phyloP scores from a whole-genome alignment of 169 alveolate species.

The Cryptosporidium muris region DNA sequence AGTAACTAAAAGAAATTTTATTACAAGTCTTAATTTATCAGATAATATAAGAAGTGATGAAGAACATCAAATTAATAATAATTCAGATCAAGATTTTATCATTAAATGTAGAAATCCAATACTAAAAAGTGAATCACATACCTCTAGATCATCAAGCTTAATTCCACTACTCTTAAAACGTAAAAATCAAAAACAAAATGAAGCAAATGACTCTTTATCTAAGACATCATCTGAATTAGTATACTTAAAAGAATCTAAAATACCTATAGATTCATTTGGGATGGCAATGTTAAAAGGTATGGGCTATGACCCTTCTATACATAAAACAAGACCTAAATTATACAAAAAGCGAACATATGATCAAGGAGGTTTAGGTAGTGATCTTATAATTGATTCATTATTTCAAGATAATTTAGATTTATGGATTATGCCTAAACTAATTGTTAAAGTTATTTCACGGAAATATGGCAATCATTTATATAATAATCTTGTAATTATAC shows the following conservation, averaged over 20 bases:
- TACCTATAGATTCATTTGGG: constrained; percentile 49
- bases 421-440: too few relatives aligned
- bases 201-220: neutral
- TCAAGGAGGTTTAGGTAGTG: constrained; percentile 51
- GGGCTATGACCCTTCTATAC: constrained; percentile 55
- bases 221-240: too few relatives aligned
- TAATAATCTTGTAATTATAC: too few relatives aligned
- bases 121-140: neutral
- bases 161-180: neutral
- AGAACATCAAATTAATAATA: neutral
- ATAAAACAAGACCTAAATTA: constrained; percentile 41
- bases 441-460: too few relatives aligned
- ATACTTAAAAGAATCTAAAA: neutral
- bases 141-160: neutral
- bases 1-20: too few relatives aligned
- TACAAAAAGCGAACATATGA: constrained; percentile 34
- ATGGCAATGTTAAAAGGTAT: constrained; percentile 63
- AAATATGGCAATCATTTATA: too few relatives aligned
- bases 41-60: neutral
- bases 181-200: neutral
- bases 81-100: neutral
- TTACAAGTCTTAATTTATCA: too few relatives aligned
- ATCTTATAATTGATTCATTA: constrained; percentile 4
- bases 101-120: constrained; percentile 37
- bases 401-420: neutral